A percentile compares a stretch with the other conserved stretches of the same genome.
phyloP scores from a whole-genome alignment of 495 filamentous ascomycete genomes.

The Friedmanniomyces simplex region DNA sequence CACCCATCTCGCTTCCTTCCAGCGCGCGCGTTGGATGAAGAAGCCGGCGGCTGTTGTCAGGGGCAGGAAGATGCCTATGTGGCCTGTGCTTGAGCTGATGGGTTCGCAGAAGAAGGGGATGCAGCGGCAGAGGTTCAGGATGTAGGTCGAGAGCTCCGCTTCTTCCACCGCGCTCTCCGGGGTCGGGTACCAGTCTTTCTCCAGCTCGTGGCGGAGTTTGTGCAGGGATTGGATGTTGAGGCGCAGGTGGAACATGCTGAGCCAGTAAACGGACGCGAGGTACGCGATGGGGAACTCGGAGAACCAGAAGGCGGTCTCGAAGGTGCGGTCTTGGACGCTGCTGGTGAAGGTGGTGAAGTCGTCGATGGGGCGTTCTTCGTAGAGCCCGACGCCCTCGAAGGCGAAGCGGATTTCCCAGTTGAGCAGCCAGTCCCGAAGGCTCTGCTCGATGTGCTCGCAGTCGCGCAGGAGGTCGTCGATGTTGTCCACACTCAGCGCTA shows the following conservation, averaged over 20 bases:
- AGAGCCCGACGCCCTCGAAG: background rate
- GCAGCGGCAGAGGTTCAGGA: constrained; percentile 10
- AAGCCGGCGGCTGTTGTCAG: constrained; percentile 11
- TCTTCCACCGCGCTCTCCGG: background rate
- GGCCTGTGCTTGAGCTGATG: constrained; percentile 12
- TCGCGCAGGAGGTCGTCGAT: constrained; percentile 6
- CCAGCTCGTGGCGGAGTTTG: constrained; percentile 2
- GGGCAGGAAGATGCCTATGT: constrained; percentile 19
- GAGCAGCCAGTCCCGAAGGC: constrained; percentile 8
- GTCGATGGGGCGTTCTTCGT: constrained; percentile 11
- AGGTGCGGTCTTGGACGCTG: constrained; percentile 9
- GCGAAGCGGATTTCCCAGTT: constrained; percentile 9
- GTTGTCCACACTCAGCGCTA: background rate
- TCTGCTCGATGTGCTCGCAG: background rate
- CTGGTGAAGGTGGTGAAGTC: constrained; percentile 12
- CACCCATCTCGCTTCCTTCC: constrained; percentile 13
- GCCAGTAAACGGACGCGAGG: constrained; percentile 19
- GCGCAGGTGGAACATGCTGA: constrained; percentile 12
- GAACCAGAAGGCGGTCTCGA: constrained; percentile 14
- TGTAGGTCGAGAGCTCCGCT: constrained; percentile 12
- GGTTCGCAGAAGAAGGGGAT: constrained; percentile 21
- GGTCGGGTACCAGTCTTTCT: constrained; percentile 6
- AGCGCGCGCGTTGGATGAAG: constrained; percentile 11
- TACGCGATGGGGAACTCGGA: constrained; percentile 13
- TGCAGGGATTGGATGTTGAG: constrained; percentile 10